Percentiles rank a stretch among this genome's conserved stretches.
Evolutionary conservation across 768 basidiomycete species (phyloP).

Genomic region (Kwoniella sp.): DNA sequence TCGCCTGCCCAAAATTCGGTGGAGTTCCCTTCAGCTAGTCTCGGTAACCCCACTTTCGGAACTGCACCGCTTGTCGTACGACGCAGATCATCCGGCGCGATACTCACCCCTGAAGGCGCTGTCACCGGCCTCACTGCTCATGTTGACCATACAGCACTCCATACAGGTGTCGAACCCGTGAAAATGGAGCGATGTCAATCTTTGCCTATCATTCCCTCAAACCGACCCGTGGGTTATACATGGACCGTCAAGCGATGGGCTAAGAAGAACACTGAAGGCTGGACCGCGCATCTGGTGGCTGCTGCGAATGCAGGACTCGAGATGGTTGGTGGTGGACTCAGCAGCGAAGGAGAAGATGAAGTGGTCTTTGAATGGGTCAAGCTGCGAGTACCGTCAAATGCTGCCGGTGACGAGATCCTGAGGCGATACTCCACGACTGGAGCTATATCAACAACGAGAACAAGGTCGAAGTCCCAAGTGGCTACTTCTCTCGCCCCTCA

Average conservation of each 20-base stretch:
- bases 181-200: constrained; percentile 17
- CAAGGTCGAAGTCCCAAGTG: constrained; percentile 9
- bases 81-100: constrained; percentile 26
- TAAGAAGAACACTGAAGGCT: constrained; percentile 46
- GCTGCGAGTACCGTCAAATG: constrained; percentile 21
- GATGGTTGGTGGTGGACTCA: constrained; percentile 24
- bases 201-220: constrained; percentile 31
- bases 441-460: constrained; percentile 15
- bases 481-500: neutral
- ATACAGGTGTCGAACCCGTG: neutral
- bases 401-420: constrained; percentile 21
- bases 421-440: constrained; percentile 20
- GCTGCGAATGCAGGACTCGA: constrained; percentile 43
- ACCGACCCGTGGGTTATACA: constrained; percentile 48
- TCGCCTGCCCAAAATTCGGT: neutral
- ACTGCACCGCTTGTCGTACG: constrained; percentile 41
- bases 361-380: constrained; percentile 55
- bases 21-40: constrained; percentile 6
- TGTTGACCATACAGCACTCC: constrained; percentile 9
- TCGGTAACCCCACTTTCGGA: constrained; percentile 48
- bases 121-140: constrained; percentile 28
- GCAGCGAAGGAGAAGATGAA: constrained; percentile 40
- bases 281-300: constrained; percentile 40
- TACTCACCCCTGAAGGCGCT: constrained; percentile 28
- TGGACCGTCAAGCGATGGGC: constrained; percentile 53